A percentile compares a stretch with the other conserved stretches of the same genome.
Evolutionary conservation across 2,329 filamentous ascomycete genomes (phyloP).

Genomic region (Pezicula neosporulosa): DNA sequence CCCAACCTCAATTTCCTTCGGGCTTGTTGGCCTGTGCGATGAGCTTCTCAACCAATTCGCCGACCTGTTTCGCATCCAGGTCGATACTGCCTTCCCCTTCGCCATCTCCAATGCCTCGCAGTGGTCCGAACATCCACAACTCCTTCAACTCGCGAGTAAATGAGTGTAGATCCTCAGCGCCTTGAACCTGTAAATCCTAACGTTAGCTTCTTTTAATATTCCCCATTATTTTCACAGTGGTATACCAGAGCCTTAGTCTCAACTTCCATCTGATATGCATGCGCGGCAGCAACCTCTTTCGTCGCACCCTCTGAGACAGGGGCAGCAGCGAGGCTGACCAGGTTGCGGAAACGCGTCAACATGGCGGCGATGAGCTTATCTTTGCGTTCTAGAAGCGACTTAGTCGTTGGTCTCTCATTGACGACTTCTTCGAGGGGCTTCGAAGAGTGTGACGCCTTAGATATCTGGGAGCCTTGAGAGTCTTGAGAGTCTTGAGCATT

Average conservation of each 20-base stretch:
- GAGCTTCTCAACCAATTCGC: constrained; percentile 25
- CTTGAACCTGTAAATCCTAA: constrained; percentile 19
- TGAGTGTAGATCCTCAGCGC: constrained; percentile 38
- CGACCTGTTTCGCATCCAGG: constrained; percentile 29
- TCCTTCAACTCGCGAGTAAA: constrained; percentile 46
- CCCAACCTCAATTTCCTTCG: not conserved
- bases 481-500: too few species aligned
- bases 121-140: constrained; percentile 45
- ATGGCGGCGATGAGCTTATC: constrained; percentile 41
- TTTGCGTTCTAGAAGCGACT: constrained; percentile 38
- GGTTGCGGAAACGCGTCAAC: constrained; percentile 39
- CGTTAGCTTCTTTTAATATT: not conserved
- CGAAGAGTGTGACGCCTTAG: not conserved
- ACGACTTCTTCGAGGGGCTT: not conserved
- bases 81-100: constrained; percentile 35
- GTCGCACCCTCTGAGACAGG: constrained; percentile 24
- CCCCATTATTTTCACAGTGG: not conserved
- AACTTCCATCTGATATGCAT: constrained; percentile 28
- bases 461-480: not conserved
- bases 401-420: constrained; percentile 9
- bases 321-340: constrained; percentile 29
- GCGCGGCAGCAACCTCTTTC: constrained; percentile 25
- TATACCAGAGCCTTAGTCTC: constrained; percentile 28
- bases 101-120: constrained; percentile 40
- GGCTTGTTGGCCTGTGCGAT: constrained; percentile 12